Evolutionary conservation across 768 basidiomycete genomes (phyloP).

Genomic region (Rhodotorula babjevae): DNA sequence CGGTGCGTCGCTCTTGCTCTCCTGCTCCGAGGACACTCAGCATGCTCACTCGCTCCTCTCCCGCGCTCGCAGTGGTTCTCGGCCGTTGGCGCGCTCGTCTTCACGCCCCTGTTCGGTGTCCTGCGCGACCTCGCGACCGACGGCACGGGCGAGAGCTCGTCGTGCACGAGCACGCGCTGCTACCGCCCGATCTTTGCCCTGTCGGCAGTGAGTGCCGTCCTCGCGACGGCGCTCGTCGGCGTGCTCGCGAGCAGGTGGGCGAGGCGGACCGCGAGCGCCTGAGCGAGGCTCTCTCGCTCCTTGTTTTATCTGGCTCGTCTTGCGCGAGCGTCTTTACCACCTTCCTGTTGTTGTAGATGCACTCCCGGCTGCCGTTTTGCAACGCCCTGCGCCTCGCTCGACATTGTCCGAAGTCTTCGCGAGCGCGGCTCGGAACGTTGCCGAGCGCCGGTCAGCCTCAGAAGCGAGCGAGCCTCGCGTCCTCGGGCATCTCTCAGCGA

Average conservation of each 20-base stretch:
- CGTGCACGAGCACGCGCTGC: constrained; percentile 19
- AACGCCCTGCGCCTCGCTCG: too few relatives aligned
- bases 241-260: constrained; percentile 19
- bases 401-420: too few relatives aligned
- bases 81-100: constrained; percentile 29
- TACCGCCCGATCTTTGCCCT: constrained; percentile 24
- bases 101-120: constrained; percentile 33
- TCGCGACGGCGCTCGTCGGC: constrained; percentile 4
- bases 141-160: too few relatives aligned
- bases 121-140: constrained; percentile 23
- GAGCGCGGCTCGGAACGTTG: background rate
- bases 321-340: too few relatives aligned
- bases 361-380: too few relatives aligned
- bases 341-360: too few relatives aligned
- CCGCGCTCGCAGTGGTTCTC: constrained; percentile 27
- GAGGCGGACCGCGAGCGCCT: background rate
- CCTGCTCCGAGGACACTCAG: too few relatives aligned
- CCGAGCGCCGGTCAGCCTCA: too few relatives aligned
- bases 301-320: too few relatives aligned
- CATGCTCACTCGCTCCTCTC: background rate
- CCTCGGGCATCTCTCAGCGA: too few relatives aligned
- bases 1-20: constrained; percentile 3
- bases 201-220: constrained; percentile 5
- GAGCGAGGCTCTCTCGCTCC: too few relatives aligned
- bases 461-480: too few relatives aligned